These are phyloP conservation scores for Candida frijolesensis DNA, from an alignment of 1,139 yeast genomes.

Conservation along the genomic window DNA sequence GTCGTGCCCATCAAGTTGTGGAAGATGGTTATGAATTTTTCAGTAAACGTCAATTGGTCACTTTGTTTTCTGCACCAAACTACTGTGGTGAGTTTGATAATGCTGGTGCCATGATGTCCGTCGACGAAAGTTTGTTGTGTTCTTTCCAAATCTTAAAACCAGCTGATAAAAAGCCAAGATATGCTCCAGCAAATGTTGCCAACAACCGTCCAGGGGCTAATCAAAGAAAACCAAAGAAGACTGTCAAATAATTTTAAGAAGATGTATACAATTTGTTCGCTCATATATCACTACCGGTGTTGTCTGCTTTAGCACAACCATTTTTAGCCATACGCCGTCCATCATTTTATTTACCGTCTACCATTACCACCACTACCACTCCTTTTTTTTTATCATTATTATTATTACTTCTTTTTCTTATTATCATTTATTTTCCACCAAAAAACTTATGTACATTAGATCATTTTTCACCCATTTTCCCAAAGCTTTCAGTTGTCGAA, in stretches of 20 bases:
- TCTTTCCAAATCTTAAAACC: conserved; percentile 98
- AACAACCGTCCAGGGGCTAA: conserved; percentile 63
- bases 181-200: conserved; percentile 54
- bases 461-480: not conserved
- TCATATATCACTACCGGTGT: no score
- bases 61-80: conserved; percentile 94
- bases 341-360: no score
- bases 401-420: not conserved
- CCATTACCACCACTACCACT: not conserved
- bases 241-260: conserved; percentile 41
- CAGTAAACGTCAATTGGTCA: conserved; percentile 91
- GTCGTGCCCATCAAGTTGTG: conserved; percentile 98
- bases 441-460: conserved; percentile 4
- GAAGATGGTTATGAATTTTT: conserved; percentile 99
- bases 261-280: not conserved
- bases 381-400: not conserved
- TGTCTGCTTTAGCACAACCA: no score
- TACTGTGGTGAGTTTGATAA: conserved; percentile 98
- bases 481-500: conserved; percentile 1
- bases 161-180: conserved; percentile 84
- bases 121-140: conserved; percentile 92
- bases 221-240: conserved; percentile 72
- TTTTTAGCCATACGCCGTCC: not conserved
- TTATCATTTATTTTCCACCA: not conserved
- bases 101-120: conserved; percentile 99